phyloP scores from a whole-genome alignment of 192 early-diverging fungal species.

The Coemansia sp. region DNA sequence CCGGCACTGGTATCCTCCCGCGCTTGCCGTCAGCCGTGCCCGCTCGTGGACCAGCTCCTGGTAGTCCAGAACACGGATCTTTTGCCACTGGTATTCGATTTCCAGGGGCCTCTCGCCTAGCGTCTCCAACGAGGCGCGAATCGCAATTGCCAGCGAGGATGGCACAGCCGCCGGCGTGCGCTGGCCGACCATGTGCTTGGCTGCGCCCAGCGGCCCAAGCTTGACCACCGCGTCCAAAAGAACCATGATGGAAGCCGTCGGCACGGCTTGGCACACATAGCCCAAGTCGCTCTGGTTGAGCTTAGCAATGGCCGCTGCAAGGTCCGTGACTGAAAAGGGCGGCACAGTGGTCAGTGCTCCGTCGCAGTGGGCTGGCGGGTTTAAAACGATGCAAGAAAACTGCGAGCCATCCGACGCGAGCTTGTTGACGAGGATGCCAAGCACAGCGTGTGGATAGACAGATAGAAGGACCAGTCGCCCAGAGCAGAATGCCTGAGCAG shows the following conservation, averaged over 20 bases:
- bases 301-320: conserved; percentile 1
- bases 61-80: conserved; percentile 88
- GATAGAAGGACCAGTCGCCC: conserved; percentile 85
- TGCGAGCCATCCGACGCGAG: conserved; percentile 32
- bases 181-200: conserved; percentile 17
- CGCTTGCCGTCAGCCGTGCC: conserved; percentile 47
- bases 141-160: conserved; percentile 48
- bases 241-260: conserved; percentile 21
- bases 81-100: conserved; percentile 80
- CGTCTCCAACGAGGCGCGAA: conserved; percentile 29
- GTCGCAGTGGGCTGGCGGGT: conserved; percentile 8
- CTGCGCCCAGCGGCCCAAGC: conserved; percentile 1
- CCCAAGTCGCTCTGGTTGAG: conserved; percentile 15
- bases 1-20: conserved; percentile 36
- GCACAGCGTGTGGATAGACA: conserved; percentile 52
- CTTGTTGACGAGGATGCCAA: conserved; percentile 30
- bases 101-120: conserved; percentile 37
- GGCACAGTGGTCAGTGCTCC: conserved; percentile 6
- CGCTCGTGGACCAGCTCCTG: conserved; percentile 73
- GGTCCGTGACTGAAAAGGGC: conserved; percentile 35
- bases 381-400: conserved; percentile 41
- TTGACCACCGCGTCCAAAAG: conserved; percentile 34
- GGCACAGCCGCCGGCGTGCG: conserved; percentile 9
- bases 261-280: conserved; percentile 14
- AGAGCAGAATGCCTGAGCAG: conserved; percentile 64